These are phyloP conservation scores for Leccinellum albellum DNA, from an alignment of 768 basidiomycete species.

Conservation along the genomic window DNA sequence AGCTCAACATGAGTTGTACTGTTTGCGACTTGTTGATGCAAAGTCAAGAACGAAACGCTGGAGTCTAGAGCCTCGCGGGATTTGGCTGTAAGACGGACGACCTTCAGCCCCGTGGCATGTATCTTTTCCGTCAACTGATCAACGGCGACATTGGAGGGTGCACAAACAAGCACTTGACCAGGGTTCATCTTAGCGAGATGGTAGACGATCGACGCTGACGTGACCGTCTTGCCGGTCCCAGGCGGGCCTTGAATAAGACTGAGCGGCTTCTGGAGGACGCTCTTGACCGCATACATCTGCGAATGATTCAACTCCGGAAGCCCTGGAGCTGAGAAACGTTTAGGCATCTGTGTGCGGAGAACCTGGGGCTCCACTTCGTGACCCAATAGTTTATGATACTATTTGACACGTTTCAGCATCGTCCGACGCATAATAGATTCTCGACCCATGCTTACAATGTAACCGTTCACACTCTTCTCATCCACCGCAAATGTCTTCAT, in stretches of 20 bases:
- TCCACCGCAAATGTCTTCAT: conserved; percentile 99
- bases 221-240: conserved; percentile 98
- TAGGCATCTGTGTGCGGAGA: conserved; percentile 89
- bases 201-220: conserved; percentile 97
- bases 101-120: conserved; percentile 97
- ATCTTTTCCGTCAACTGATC: conserved; percentile 99
- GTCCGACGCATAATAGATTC: background rate
- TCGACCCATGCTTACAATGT: conserved; percentile 66
- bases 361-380: conserved; percentile 96
- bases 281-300: conserved; percentile 99
- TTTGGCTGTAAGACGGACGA: conserved; percentile 95
- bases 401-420: conserved; percentile 4
- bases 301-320: conserved; percentile 98
- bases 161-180: conserved; percentile 97
- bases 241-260: conserved; percentile 98
- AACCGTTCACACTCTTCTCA: conserved; percentile 98
- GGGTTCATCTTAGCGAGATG: conserved; percentile 99
- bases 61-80: conserved; percentile 97
- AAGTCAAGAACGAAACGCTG: conserved; percentile 88
- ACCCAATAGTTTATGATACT: conserved; percentile 98
- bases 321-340: conserved; percentile 94
- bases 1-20: conserved; percentile 94
- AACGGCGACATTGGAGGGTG: conserved; percentile 98
- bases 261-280: conserved; percentile 95
- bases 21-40: conserved; percentile 97